Evolutionary conservation across 768 basidiomycete species (phyloP), one percentile per base, ranked within the genome.

Genomic region (Candolleomyces efflorescens): DNA sequence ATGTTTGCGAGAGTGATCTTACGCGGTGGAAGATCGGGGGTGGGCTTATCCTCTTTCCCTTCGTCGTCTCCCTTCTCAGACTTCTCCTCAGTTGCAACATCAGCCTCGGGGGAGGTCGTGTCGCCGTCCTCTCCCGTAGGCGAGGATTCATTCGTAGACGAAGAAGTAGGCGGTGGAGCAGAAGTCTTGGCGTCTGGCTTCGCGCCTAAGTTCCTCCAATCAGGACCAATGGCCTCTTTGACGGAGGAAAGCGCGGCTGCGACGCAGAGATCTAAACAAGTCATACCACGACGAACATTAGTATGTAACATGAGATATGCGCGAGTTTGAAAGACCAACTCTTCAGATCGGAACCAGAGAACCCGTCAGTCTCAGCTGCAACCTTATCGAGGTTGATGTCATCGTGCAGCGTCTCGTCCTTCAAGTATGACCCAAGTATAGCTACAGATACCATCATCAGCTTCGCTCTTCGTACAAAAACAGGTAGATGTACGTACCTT

Each of bases 261-360:
- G 11, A 58, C 56, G 45, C 56, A 58, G 11, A 58, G 36, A 24
- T 58, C 56, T 58, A 32, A 3, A 18, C 10, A 13, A 37, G 45
- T 9, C 15, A 38, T 20, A 20, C 15, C 20, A 17, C 27, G n/a
- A n/a, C n/a, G n/a, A 53, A 5, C 12, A 39, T 49, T 22, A 38
- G 47, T 15, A 3, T 5, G 20, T 46, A 2, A 23, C 5, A 9
- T 48, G 9, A 15, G 23, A 5, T 17, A n/a, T 26, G 10, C 3
- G 12, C 23, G 4, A 20, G 18, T 17, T 20, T 17, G 18, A 17
- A 3, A 11, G 3, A 52, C 54, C 56, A 36, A 62, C 61, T 59
- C 51, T 62, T 62, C 26, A 62, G 49, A 50, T 62, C 61, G 24
- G 61, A 62, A 22, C 59, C 61, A 2, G 58, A 62, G 53, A 56